Base-by-base conservation (phyloP, 306 rosid species). In the Vigna mungo region DNA sequence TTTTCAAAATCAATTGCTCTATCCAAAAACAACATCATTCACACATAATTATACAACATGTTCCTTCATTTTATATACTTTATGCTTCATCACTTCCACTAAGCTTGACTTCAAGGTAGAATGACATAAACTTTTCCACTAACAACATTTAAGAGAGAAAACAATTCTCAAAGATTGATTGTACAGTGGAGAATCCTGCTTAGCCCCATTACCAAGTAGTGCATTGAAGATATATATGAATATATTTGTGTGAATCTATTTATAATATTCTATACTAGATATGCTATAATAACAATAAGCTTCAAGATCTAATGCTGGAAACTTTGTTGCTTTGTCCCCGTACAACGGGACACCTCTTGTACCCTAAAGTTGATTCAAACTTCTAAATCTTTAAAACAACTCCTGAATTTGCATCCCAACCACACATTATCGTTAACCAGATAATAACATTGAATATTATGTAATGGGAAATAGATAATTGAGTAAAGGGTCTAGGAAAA, bases 311-410 rank as follows among this genome's bases (percentile, higher is more conserved):
- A 71, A 27, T 41, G 58, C 77, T 52, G 72, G 65, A 68, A 79
- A 81, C 55, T 74, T 27, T 76, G 86, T 87, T 87, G 67, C 83
- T 80, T 68, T 85, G 90, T 84, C 88, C 73, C 90, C 89, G 58
- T 74, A 79, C 88, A 81, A 20, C 53, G 64, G 23, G 80, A 73
- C 88, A 87, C 83, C 53, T 46, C 72, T 7, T 87, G 93, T 86
- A 79, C 88, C 93, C 89, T 81, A 89, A 91, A 89, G 93, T 74
- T 81, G 80, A 77, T 81, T 82, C 93, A 87, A 70, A 10, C 72
- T 74, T 51, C 56, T 55, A 71, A 25, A 70, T 64, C 70, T 76
- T 73, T 52, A 53, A 64, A 74, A 77, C 62, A 37, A 14, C 65
- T 66, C 70, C 72, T 48, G 30, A 71, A 72, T 63, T 74, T 63